Percentiles rank a stretch among this genome's conserved stretches.
Conservation (phyloP, 345 rosid species). For the Pugionium cornutum region DNA sequence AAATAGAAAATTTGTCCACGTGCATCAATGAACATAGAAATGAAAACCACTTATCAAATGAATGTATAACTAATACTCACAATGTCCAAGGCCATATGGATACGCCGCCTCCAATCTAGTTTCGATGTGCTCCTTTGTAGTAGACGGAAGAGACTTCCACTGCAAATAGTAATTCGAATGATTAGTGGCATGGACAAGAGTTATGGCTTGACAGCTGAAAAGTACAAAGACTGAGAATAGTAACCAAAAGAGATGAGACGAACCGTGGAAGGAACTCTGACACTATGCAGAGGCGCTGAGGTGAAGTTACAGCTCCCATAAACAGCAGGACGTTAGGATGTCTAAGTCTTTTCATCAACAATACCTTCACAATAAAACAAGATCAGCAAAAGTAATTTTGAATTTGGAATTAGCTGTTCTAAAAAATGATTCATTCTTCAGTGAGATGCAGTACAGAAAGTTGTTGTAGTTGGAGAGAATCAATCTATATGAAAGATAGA, state of each 20-base stretch:
- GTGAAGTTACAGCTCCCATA: too few species aligned
- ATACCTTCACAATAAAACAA: too few species aligned
- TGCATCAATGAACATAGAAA: constrained; percentile 8
- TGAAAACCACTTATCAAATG: not conserved
- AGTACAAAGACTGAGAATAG: constrained; percentile 13
- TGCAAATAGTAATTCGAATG: not conserved
- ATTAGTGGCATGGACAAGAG: constrained; percentile 19
- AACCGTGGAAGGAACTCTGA: constrained; percentile 99
- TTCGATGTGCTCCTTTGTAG: constrained; percentile 75
- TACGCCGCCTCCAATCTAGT: constrained; percentile 69
- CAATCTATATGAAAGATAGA: too few species aligned
- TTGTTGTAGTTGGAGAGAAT: not conserved
- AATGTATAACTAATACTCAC: constrained; percentile 51
- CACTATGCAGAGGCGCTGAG: not conserved
- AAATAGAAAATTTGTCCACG: not conserved
- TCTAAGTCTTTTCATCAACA: too few species aligned
- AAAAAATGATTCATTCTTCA: not conserved
- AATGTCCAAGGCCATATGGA: constrained; percentile 74
- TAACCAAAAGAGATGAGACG: constrained; percentile 30
- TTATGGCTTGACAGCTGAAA: constrained; percentile 13
- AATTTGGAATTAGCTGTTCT: not conserved
- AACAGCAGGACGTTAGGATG: too few species aligned
- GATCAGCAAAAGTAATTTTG: too few species aligned
- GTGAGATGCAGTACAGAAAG: not conserved
- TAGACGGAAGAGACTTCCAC: constrained; percentile 65